Evolutionary conservation across 2,329 filamentous ascomycete species (phyloP).

Genomic region (Colletotrichum sp.): DNA sequence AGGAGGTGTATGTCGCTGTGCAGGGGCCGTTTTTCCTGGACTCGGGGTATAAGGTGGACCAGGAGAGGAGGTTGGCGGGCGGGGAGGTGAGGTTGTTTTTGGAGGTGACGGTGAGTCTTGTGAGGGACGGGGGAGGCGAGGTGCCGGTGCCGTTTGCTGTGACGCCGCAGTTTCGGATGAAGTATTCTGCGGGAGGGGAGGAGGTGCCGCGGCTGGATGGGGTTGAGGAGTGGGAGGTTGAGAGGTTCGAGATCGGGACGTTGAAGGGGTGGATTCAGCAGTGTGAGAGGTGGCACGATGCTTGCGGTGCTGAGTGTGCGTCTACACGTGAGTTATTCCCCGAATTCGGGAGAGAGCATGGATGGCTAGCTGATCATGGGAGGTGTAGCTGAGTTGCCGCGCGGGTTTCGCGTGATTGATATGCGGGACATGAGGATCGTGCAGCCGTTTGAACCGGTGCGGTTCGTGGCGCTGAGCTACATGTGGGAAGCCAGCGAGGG

Average conservation of each 20-base stretch:
- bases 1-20: background rate
- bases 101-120: background rate
- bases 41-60: background rate
- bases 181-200: background rate
- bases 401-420: slow-evolving; percentile 35
- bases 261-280: background rate
- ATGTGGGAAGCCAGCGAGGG: slow-evolving; percentile 34
- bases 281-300: background rate
- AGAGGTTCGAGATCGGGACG: background rate
- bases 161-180: background rate
- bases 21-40: slow-evolving; percentile 8
- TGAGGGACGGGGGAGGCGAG: background rate
- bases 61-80: background rate
- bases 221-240: background rate
- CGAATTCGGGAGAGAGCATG: background rate
- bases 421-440: slow-evolving; percentile 41
- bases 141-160: background rate
- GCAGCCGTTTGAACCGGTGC: slow-evolving; percentile 36
- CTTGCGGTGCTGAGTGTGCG: background rate
- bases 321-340: background rate
- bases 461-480: slow-evolving; percentile 49
- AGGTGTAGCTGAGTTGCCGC: background rate
- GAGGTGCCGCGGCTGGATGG: background rate
- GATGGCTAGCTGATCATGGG: background rate
- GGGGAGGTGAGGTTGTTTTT: background rate